Evolutionary conservation across 2,329 filamentous ascomycete genomes (phyloP).

Genomic region (Beauveria brongniartii): DNA sequence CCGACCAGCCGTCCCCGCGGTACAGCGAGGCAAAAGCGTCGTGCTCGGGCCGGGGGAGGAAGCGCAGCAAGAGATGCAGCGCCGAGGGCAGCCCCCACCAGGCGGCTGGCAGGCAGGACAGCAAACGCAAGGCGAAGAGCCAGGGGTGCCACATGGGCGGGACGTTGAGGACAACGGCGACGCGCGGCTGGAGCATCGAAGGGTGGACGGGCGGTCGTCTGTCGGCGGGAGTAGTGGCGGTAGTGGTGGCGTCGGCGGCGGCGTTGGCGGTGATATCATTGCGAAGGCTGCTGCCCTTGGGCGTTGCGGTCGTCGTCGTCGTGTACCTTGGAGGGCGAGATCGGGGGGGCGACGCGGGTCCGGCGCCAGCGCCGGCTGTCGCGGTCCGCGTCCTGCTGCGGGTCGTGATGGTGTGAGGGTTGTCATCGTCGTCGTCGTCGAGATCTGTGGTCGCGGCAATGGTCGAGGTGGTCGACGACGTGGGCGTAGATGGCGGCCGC

Average conservation of each 20-base stretch:
- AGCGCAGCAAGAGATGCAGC: slow-evolving; percentile 58
- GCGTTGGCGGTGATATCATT: neutral
- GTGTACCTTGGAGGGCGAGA: neutral
- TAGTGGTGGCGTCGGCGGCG: neutral
- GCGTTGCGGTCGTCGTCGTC: neutral
- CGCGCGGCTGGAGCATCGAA: slow-evolving; percentile 61
- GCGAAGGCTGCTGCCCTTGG: neutral
- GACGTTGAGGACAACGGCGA: slow-evolving; percentile 70
- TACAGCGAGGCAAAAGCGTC: slow-evolving; percentile 16
- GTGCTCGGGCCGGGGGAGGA: slow-evolving; percentile 36
- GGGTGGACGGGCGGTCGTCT: slow-evolving; percentile 4
- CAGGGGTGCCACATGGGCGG: slow-evolving; percentile 65
- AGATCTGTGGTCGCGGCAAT: neutral
- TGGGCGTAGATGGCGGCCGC: neutral
- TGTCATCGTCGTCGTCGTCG: neutral
- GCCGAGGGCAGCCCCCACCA: slow-evolving; percentile 65
- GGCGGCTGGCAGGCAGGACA: slow-evolving; percentile 61
- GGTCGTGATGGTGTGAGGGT: too few species aligned
- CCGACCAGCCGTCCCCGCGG: slow-evolving; percentile 9
- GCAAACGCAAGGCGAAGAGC: slow-evolving; percentile 62
- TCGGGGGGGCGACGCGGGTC: neutral
- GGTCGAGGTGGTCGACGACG: neutral
- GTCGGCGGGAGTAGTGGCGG: neutral
- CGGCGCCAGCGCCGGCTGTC: neutral
- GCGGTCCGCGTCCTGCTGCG: neutral